Percentiles rank a stretch among this genome's conserved stretches.
phyloP scores from a whole-genome alignment of 2,329 filamentous ascomycete species.

The Nemania diffusa region DNA sequence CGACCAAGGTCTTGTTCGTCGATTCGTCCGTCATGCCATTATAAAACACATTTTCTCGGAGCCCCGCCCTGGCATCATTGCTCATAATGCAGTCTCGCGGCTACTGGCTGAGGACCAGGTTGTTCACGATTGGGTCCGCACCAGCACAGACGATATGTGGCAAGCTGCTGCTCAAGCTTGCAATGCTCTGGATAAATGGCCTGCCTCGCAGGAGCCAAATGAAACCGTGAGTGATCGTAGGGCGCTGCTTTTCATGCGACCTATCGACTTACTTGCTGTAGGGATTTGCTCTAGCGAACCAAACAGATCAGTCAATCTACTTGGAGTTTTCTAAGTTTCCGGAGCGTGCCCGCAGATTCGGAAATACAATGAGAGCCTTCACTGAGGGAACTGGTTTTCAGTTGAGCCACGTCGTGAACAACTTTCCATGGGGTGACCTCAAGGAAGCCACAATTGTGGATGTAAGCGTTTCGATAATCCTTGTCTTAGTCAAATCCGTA shows the following conservation, averaged over 20 bases:
- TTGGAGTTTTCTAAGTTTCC: constrained; percentile 36
- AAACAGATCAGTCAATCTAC: constrained; percentile 38
- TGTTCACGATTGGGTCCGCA: constrained; percentile 38
- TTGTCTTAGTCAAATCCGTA: not conserved
- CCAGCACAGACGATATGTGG: constrained; percentile 40
- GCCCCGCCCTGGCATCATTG: constrained; percentile 32
- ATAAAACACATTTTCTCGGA: constrained; percentile 36
- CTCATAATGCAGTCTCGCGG: constrained; percentile 39
- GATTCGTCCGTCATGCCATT: constrained; percentile 35
- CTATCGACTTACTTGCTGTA: constrained; percentile 15
- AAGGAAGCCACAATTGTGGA: constrained; percentile 33
- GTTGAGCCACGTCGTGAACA: constrained; percentile 33
- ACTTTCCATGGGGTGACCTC: constrained; percentile 36
- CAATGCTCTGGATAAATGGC: constrained; percentile 37
- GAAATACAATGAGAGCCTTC: constrained; percentile 39
- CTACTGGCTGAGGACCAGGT: constrained; percentile 37
- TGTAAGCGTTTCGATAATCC: constrained; percentile 22
- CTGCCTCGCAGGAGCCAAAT: constrained; percentile 36
- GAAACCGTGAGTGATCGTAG: constrained; percentile 32
- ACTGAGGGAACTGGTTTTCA: constrained; percentile 37
- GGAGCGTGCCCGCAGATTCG: constrained; percentile 39
- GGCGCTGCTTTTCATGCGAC: not conserved
- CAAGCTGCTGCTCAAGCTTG: constrained; percentile 37
- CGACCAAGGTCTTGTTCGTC: constrained; percentile 32
- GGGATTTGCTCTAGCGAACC: constrained; percentile 40